phyloP scores from a whole-genome alignment of 192 early-diverging fungal species.

The Entrophospora sp. region DNA sequence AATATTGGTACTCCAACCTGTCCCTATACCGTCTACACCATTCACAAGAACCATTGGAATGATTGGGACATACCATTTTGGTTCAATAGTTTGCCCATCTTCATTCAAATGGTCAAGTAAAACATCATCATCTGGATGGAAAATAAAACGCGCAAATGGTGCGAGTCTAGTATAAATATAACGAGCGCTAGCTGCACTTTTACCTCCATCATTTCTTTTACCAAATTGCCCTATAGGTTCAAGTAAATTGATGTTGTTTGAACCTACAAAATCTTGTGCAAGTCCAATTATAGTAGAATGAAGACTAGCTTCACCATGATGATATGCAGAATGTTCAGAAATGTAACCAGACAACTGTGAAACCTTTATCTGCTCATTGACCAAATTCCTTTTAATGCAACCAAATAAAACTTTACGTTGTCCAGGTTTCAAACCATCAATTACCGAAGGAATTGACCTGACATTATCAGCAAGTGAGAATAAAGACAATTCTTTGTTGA shows the following conservation, averaged over 20 bases:
- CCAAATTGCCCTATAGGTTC: conserved; percentile 88
- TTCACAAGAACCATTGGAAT: conserved; percentile 93
- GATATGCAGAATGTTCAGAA: conserved; percentile 82
- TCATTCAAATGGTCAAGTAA: conserved; percentile 79
- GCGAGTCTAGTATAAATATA: conserved; percentile 82
- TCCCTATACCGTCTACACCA: conserved; percentile 92
- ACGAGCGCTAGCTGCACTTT: conserved; percentile 94
- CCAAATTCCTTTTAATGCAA: conserved; percentile 74
- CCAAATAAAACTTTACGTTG: conserved; percentile 92
- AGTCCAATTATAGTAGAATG: conserved; percentile 79
- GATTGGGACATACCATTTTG: conserved; percentile 90
- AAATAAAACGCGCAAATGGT: conserved; percentile 67
- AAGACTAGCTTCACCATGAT: conserved; percentile 89
- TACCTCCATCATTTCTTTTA: conserved; percentile 74
- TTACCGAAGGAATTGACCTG: conserved; percentile 86
- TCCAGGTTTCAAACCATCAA: conserved; percentile 95
- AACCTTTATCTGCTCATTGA: conserved; percentile 60
- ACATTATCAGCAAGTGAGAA: conserved; percentile 93
- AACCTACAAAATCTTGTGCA: conserved; percentile 93
- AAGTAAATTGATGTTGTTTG: conserved; percentile 86
- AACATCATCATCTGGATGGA: conserved; percentile 71
- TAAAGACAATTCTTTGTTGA: conserved; percentile 90
- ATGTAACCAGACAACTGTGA: conserved; percentile 83
- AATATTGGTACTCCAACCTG: conserved; percentile 69
- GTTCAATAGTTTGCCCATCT: conserved; percentile 85